Conservation (phyloP, 1,139 yeast genomes). For the Nakaseomyces glabratus region DNA sequence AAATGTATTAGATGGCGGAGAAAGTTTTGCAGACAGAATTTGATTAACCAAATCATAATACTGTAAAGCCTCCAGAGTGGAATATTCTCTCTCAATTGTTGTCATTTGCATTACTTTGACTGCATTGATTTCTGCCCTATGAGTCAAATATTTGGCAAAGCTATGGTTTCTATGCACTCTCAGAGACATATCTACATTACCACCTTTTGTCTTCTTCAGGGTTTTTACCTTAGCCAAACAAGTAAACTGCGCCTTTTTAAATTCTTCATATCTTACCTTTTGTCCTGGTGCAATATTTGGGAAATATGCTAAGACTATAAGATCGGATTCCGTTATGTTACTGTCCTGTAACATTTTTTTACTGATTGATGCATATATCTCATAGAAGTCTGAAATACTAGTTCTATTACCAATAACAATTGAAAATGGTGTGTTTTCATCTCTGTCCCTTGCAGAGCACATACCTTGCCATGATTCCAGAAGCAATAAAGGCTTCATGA, state of each 20-base stretch:
- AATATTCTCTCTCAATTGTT: conserved; percentile 86
- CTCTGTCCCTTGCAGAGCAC: conserved; percentile 59
- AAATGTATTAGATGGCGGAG: conserved; percentile 30
- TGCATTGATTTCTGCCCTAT: conserved; percentile 55
- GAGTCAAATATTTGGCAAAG: conserved; percentile 43
- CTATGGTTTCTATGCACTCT: conserved; percentile 45
- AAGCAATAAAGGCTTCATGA: conserved; percentile 71
- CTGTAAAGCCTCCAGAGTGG: conserved; percentile 71
- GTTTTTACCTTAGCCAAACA: conserved; percentile 77
- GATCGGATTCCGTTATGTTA: conserved; percentile 64
- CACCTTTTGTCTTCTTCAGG: conserved; percentile 56
- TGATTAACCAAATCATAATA: conserved; percentile 65
- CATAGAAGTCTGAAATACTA: conserved; percentile 79
- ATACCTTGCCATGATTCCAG: conserved; percentile 94
- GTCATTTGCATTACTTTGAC: conserved; percentile 77
- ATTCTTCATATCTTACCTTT: conserved; percentile 21
- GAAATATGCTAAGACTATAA: conserved; percentile 55
- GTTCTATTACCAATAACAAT: conserved; percentile 70
- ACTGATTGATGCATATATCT: conserved; percentile 70
- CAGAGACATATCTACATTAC: conserved; percentile 62
- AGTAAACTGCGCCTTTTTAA: conserved; percentile 27
- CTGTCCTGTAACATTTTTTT: conserved; percentile 43
- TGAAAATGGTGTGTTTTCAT: conserved; percentile 56
- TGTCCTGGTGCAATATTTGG: conserved; percentile 28
- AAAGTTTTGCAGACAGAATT: conserved; percentile 60